Percentiles rank a stretch among this genome's conserved stretches.
Evolutionary conservation across 345 rosid genomes (phyloP).

Genomic region (Dipteronia dyeriana): DNA sequence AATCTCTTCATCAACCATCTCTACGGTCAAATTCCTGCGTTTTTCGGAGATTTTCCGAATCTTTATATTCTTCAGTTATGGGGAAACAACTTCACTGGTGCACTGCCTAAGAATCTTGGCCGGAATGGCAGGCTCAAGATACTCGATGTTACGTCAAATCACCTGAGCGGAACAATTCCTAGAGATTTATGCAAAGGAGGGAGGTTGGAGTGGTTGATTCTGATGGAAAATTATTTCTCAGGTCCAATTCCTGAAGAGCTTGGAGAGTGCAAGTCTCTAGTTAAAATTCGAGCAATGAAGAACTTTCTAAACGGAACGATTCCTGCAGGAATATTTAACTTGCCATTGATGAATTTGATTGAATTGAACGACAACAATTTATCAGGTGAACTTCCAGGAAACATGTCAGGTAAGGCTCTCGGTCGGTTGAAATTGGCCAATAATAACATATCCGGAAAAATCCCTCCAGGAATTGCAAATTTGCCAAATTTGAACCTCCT

Average conservation of each 20-base stretch:
- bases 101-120: slow-evolving; percentile 72
- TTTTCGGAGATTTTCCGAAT: slow-evolving; percentile 68
- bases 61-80: slow-evolving; percentile 66
- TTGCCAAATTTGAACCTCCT: slow-evolving; percentile 41
- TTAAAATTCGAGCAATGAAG: slow-evolving; percentile 46
- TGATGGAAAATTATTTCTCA: slow-evolving; percentile 65
- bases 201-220: slow-evolving; percentile 44
- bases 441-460: slow-evolving; percentile 60
- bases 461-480: slow-evolving; percentile 66
- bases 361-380: slow-evolving; percentile 65
- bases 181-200: slow-evolving; percentile 65
- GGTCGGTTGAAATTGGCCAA: slow-evolving; percentile 46
- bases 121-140: slow-evolving; percentile 51
- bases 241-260: slow-evolving; percentile 71
- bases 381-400: slow-evolving; percentile 68
- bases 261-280: slow-evolving; percentile 68
- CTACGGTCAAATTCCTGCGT: slow-evolving; percentile 62
- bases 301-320: slow-evolving; percentile 63
- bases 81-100: slow-evolving; percentile 78
- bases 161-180: slow-evolving; percentile 76
- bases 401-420: slow-evolving; percentile 52
- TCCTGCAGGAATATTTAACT: slow-evolving; percentile 67
- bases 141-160: slow-evolving; percentile 67
- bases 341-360: slow-evolving; percentile 45
- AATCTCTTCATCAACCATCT: slow-evolving; percentile 65